These are phyloP conservation scores for Coemansia javaensis DNA, from an alignment of 192 early-diverging fungal genomes.

Conservation along the genomic window DNA sequence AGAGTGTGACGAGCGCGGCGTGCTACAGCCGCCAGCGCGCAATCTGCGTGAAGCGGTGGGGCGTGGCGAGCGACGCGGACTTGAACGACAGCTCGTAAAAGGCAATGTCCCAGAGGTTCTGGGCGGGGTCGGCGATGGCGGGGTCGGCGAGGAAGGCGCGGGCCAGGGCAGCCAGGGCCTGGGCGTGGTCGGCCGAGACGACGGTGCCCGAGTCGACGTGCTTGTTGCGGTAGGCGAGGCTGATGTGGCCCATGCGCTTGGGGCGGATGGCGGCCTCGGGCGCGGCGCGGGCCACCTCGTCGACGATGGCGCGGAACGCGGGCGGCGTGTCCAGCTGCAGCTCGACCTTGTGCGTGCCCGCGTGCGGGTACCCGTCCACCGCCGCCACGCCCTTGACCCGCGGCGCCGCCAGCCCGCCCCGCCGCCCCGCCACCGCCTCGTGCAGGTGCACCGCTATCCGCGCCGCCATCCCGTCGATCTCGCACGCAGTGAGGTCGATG, in stretches of 20 bases:
- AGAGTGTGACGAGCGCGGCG: too few relatives aligned
- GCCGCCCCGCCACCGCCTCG: neutral
- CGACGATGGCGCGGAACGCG: slow-evolving; percentile 22
- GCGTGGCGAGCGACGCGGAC: slow-evolving; percentile 15
- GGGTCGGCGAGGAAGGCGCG: slow-evolving; percentile 9
- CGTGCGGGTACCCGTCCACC: slow-evolving; percentile 26
- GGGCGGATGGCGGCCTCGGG: slow-evolving; percentile 23
- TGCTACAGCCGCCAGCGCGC: slow-evolving; percentile 37
- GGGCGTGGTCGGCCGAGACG: slow-evolving; percentile 11
- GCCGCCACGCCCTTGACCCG: slow-evolving; percentile 7
- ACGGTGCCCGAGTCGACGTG: slow-evolving; percentile 23
- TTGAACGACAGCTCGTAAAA: slow-evolving; percentile 43
- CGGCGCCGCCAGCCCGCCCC: neutral
- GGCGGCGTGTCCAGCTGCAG: slow-evolving; percentile 25
- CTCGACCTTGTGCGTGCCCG: slow-evolving; percentile 43
- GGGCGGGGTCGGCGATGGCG: neutral
- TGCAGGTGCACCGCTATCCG: slow-evolving; percentile 15
- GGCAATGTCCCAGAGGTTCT: slow-evolving; percentile 41
- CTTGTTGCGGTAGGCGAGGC: slow-evolving; percentile 43
- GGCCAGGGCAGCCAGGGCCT: slow-evolving; percentile 16
- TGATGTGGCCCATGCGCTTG: slow-evolving; percentile 36
- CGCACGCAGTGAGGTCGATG: slow-evolving; percentile 14
- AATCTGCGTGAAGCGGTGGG: slow-evolving; percentile 37
- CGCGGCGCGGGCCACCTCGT: slow-evolving; percentile 8
- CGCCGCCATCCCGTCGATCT: slow-evolving; percentile 2